A percentile compares a stretch with the other conserved stretches of the same genome.
These are phyloP conservation scores for Trametes gibbosa DNA, from an alignment of 768 basidiomycete species.

Conservation along the genomic window DNA sequence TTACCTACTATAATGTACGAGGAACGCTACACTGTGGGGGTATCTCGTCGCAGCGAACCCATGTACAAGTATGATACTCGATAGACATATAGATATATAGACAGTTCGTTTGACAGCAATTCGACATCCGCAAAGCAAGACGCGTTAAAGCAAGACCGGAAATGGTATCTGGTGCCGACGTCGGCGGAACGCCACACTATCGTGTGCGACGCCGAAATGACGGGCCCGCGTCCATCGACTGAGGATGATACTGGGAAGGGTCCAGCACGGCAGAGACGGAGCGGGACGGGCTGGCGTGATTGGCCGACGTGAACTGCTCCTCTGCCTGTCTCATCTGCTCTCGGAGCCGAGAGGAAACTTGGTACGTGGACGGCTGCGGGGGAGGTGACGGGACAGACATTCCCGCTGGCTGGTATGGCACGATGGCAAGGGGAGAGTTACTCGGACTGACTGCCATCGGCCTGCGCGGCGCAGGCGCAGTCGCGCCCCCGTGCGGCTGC, in stretches of 20 bases:
- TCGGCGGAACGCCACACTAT: background rate
- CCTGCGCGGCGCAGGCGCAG: background rate
- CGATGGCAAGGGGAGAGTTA: background rate
- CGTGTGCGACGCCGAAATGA: background rate
- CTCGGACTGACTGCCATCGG: background rate
- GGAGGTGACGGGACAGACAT: background rate
- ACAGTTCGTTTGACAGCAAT: no score
- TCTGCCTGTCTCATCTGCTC: background rate
- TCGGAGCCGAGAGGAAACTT: background rate
- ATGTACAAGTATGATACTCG: background rate
- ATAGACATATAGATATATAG: background rate
- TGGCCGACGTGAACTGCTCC: background rate
- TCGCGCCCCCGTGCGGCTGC: background rate
- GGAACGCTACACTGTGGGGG: background rate
- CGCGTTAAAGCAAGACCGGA: no score
- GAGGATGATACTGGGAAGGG: background rate
- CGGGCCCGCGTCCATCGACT: background rate
- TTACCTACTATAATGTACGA: background rate
- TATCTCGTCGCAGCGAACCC: background rate
- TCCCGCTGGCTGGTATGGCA: background rate
- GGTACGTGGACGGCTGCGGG: background rate
- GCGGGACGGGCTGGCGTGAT: background rate
- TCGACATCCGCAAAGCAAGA: no score
- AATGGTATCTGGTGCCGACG: no score
- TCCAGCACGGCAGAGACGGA: background rate